phyloP scores from a whole-genome alignment of 495 filamentous ascomycete genomes.

The Penicillium cataractarum region DNA sequence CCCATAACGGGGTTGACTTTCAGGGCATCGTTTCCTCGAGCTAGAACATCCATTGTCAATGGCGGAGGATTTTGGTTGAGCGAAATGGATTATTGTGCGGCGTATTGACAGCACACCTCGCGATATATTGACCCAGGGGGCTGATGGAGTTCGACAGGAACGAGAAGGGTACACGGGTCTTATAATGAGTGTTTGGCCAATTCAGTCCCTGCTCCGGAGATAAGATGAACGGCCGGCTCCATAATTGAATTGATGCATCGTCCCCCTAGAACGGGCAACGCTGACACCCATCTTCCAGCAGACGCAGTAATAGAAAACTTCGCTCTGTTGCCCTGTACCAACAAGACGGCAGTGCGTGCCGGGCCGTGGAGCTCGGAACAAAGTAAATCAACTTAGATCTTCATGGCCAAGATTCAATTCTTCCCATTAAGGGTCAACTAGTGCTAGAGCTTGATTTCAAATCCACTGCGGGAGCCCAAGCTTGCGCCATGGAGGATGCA shows the following conservation, averaged over 20 bases:
- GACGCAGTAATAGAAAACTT: neutral
- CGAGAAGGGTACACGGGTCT: neutral
- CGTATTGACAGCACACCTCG: neutral
- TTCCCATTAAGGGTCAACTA: neutral
- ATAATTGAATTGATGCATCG: neutral
- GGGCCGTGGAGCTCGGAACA: neutral
- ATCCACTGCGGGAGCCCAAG: neutral
- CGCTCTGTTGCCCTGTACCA: neutral
- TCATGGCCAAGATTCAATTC: neutral
- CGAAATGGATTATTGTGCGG: neutral
- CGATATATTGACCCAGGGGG: neutral
- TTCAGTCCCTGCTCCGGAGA: neutral
- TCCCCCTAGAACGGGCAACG: neutral
- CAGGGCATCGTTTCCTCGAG: constrained; percentile 53
- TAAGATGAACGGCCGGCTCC: neutral
- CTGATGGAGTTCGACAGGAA: neutral
- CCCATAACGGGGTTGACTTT: constrained; percentile 47
- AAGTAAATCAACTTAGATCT: neutral
- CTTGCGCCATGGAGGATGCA: neutral
- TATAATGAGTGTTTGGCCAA: neutral
- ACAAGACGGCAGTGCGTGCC: neutral
- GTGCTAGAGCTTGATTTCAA: neutral
- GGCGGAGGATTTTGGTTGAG: neutral
- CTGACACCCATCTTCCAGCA: neutral
- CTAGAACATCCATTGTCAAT: constrained; percentile 31